Conservation (phyloP, 129 eudicot species). For the Heracleum sosnowskyi region DNA sequence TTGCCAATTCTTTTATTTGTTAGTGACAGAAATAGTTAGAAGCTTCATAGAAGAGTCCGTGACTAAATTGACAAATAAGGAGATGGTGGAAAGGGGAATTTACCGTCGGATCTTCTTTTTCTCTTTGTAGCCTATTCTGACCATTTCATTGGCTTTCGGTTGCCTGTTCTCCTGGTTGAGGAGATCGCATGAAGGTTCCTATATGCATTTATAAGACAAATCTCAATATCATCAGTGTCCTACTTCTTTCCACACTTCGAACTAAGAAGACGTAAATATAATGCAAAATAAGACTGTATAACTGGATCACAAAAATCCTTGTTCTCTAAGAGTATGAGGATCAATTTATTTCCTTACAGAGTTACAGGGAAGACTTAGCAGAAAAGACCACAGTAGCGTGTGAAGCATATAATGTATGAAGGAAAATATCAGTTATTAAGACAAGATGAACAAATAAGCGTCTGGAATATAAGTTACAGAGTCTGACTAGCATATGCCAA, state of each 20-base stretch:
- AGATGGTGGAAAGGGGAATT: slow-evolving; percentile 1
- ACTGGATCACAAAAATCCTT: slow-evolving; percentile 9
- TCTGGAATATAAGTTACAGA: background rate
- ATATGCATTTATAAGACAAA: slow-evolving; percentile 12
- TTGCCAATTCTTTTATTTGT: background rate
- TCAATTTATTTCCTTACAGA: background rate
- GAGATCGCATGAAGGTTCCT: slow-evolving; percentile 8
- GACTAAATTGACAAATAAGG: background rate
- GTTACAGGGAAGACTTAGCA: slow-evolving; percentile 14
- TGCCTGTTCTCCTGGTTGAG: slow-evolving; percentile 2
- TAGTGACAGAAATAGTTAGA: background rate
- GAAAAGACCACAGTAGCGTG: slow-evolving; percentile 7
- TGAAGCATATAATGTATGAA: background rate
- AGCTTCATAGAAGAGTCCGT: background rate
- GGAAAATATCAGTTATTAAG: background rate
- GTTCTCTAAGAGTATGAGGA: slow-evolving; percentile 20
- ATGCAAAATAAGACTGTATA: slow-evolving; percentile 16
- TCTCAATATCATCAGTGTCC: slow-evolving; percentile 18
- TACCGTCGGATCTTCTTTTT: slow-evolving; percentile 35
- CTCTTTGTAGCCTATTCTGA: slow-evolving; percentile 23
- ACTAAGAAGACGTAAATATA: slow-evolving; percentile 26
- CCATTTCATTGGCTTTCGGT: slow-evolving; percentile 13
- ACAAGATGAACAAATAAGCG: background rate
- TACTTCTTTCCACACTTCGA: slow-evolving; percentile 37
- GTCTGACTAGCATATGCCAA: background rate